Base-by-base conservation (phyloP, 306 rosid species). In the Gastrolobium villosum region DNA sequence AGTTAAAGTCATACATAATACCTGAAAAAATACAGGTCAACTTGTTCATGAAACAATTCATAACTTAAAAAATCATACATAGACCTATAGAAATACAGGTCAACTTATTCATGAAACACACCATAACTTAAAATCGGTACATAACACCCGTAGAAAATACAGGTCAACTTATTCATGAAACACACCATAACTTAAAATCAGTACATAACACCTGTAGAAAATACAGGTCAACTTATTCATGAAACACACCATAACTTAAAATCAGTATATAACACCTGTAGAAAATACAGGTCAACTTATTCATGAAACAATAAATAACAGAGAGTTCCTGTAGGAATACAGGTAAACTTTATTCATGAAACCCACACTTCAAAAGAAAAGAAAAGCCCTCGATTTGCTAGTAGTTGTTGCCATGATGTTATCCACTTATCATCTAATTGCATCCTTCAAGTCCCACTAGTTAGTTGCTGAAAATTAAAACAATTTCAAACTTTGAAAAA, bases 361-460 rank as follows among this genome's bases (percentile, higher is more conserved):
- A 43, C 28, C 13, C 34, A 39, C 65, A 64, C 54, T 76, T n/a
- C n/a, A n/a, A n/a, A n/a, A n/a, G n/a, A n/a, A n/a, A 65, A 64
- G 45, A 39, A 76, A 76, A 52, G 5, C 55, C 15, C 32, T 50
- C 3, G 7, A n/a, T 37, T 76, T 64, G 9, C 28, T 7, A 10
- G 28, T 14, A 62, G 52, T 48, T 75, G 49, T 61, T 48, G 31
- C 43, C 30, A 34, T 35, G 39, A 45, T 46, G 20, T 26, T 39
- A 35, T 34, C 41, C 35, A 70, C 75, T 70, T 36, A 5, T 62
- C 32, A 3, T 70, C 63, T 48, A 26, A 34, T 54, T 65, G 74
- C 36, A 55, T 13, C 53, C 41, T 32, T 43, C 4, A 2, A 65
- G 45, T 40, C 30, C 10, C 55, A 5, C 52, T 39, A 65, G 65